Evolutionary conservation across 2,329 filamentous ascomycete genomes (phyloP).

Genomic region (Dryadomyces sulphureus): DNA sequence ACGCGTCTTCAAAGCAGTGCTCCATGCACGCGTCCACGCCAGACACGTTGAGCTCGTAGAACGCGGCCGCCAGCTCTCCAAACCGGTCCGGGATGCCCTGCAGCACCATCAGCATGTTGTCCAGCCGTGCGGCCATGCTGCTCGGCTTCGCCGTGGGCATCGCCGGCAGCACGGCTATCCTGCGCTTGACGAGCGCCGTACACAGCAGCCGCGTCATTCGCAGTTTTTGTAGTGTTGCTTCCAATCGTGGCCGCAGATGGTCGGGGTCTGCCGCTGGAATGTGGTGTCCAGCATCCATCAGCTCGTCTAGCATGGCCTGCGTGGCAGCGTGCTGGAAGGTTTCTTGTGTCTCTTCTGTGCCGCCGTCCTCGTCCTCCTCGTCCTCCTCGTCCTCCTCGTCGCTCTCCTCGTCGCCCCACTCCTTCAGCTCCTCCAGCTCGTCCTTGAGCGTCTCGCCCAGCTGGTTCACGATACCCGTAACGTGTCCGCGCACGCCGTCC

Average conservation of each 20-base stretch:
- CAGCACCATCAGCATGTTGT: slow-evolving; percentile 41
- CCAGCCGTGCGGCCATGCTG: slow-evolving; percentile 27
- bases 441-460: slow-evolving; percentile 66
- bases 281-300: slow-evolving; percentile 47
- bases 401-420: slow-evolving; percentile 65
- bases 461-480: slow-evolving; percentile 57
- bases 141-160: slow-evolving; percentile 18
- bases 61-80: slow-evolving; percentile 54
- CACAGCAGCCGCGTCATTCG: slow-evolving; percentile 56
- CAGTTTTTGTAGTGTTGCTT: slow-evolving; percentile 46
- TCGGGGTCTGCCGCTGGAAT: slow-evolving; percentile 52
- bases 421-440: slow-evolving; percentile 71
- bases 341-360: slow-evolving; percentile 15
- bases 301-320: slow-evolving; percentile 49
- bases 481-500: slow-evolving; percentile 53
- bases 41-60: slow-evolving; percentile 52
- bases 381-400: slow-evolving; percentile 35
- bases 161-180: slow-evolving; percentile 43
- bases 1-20: slow-evolving; percentile 44
- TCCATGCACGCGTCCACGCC: slow-evolving; percentile 45
- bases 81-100: slow-evolving; percentile 49
- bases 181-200: slow-evolving; percentile 52
- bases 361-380: slow-evolving; percentile 22
- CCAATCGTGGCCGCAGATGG: slow-evolving; percentile 49
- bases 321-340: slow-evolving; percentile 22